phyloP scores from a whole-genome alignment of 2,329 filamentous ascomycete species.

The Penicillium sp. region DNA sequence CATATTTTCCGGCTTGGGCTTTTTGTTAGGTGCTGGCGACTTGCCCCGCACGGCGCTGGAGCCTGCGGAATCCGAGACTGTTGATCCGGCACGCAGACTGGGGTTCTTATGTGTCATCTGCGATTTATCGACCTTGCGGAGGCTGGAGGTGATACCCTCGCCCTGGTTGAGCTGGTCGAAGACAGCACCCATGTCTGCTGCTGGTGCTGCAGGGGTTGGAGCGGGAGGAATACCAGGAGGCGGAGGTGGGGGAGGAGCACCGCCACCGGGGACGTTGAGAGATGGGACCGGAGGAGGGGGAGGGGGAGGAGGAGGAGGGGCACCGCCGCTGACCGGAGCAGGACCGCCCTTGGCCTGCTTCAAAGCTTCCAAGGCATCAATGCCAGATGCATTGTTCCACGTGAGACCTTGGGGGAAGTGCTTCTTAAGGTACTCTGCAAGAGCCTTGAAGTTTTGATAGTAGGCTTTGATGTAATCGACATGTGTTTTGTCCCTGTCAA shows the following conservation, averaged over 20 bases:
- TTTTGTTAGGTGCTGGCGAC: conserved; percentile 83
- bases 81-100: conserved; percentile 69
- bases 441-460: conserved; percentile 82
- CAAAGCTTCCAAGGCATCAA: conserved; percentile 69
- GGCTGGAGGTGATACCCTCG: conserved; percentile 77
- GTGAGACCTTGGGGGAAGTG: conserved; percentile 74
- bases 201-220: conserved; percentile 47
- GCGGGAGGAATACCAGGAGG: conserved; percentile 62
- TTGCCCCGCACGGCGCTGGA: conserved; percentile 58
- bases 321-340: conserved; percentile 35
- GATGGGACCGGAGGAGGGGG: conserved; percentile 48
- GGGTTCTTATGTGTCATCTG: conserved; percentile 99
- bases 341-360: conserved; percentile 52
- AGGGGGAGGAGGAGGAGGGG: conserved; percentile 50
- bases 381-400: conserved; percentile 78
- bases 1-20: conserved; percentile 83
- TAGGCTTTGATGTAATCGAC: conserved; percentile 90
- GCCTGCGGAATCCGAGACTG: conserved; percentile 57
- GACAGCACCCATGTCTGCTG: conserved; percentile 74
- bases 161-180: conserved; percentile 92
- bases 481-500: conserved; percentile 68
- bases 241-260: conserved; percentile 65
- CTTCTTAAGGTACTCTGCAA: conserved; percentile 79
- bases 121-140: conserved; percentile 90
- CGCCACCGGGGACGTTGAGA: conserved; percentile 52